phyloP scores from a whole-genome alignment of 805 yeast genomes.

The Saturnispora saitoi region DNA sequence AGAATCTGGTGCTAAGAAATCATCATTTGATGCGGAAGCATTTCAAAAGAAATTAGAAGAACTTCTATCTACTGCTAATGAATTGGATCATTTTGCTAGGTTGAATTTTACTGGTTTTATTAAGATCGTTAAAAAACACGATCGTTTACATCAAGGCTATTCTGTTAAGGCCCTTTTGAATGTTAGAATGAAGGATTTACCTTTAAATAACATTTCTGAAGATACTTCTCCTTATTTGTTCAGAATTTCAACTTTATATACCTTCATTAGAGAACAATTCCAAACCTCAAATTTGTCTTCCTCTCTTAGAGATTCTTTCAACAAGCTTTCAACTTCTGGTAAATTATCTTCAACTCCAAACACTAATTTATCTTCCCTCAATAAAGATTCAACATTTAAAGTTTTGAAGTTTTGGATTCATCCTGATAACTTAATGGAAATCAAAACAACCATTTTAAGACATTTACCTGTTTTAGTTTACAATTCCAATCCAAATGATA shows the following conservation, averaged over 20 bases:
- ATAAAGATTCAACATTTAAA: constrained; percentile 32
- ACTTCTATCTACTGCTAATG: constrained; percentile 65
- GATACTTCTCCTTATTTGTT: constrained; percentile 87
- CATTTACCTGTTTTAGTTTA: constrained; percentile 89
- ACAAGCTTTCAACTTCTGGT: constrained; percentile 37
- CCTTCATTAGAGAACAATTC: constrained; percentile 69
- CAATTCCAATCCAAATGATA: constrained; percentile 36
- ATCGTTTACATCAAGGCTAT: constrained; percentile 76
- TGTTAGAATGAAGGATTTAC: constrained; percentile 78
- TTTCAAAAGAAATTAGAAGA: constrained; percentile 70
- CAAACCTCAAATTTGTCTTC: constrained; percentile 28
- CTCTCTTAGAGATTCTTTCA: constrained; percentile 38
- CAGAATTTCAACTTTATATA: constrained; percentile 73
- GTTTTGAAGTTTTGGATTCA: constrained; percentile 93
- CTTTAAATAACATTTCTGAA: constrained; percentile 73
- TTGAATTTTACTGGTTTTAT: constrained; percentile 90
- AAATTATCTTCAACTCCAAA: constrained; percentile 28
- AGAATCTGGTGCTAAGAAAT: constrained; percentile 22
- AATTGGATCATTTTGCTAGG: constrained; percentile 83
- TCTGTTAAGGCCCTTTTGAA: constrained; percentile 86
- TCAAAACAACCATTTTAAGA: constrained; percentile 88
- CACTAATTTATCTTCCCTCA: constrained; percentile 15
- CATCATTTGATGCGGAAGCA: constrained; percentile 44
- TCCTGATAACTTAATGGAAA: constrained; percentile 95
- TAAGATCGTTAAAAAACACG: constrained; percentile 94